Evolutionary conservation across 2,329 filamentous ascomycete species (phyloP).

Genomic region (Endoconidiophora polonica): DNA sequence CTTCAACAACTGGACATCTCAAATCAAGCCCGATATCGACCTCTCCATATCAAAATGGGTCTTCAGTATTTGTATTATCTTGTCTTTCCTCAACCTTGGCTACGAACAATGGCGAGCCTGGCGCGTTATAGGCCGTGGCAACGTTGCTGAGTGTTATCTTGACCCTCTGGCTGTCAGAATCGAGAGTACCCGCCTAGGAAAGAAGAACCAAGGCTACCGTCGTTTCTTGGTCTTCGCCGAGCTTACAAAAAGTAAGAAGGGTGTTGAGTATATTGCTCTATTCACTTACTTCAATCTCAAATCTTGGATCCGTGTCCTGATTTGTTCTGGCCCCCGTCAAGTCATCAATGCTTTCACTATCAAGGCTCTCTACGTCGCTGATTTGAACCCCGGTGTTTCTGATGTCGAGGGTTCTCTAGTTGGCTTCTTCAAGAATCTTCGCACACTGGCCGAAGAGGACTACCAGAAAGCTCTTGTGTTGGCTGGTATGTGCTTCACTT

Average conservation of each 20-base stretch:
- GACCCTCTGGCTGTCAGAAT: constrained; percentile 73
- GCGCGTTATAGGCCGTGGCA: constrained; percentile 66
- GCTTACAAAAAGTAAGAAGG: constrained; percentile 80
- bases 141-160: constrained; percentile 81
- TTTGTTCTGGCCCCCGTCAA: constrained; percentile 85
- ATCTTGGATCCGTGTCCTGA: constrained; percentile 72
- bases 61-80: constrained; percentile 79
- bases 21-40: constrained; percentile 62
- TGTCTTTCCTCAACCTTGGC: constrained; percentile 67
- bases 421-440: constrained; percentile 73
- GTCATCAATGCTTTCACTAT: constrained; percentile 81
- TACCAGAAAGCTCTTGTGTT: constrained; percentile 68
- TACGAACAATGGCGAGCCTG: constrained; percentile 69
- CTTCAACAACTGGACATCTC: constrained; percentile 77
- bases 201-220: constrained; percentile 57
- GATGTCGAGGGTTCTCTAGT: constrained; percentile 46
- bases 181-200: constrained; percentile 62
- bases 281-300: constrained; percentile 75
- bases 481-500: constrained; percentile 80
- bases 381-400: constrained; percentile 32
- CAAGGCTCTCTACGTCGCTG: constrained; percentile 62
- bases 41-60: constrained; percentile 82
- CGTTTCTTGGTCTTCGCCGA: constrained; percentile 86
- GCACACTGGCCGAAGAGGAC: constrained; percentile 53
- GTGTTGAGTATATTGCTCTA: constrained; percentile 73